Evolutionary conservation across 306 rosid species (phyloP).

Genomic region (Lablab purpureus): DNA sequence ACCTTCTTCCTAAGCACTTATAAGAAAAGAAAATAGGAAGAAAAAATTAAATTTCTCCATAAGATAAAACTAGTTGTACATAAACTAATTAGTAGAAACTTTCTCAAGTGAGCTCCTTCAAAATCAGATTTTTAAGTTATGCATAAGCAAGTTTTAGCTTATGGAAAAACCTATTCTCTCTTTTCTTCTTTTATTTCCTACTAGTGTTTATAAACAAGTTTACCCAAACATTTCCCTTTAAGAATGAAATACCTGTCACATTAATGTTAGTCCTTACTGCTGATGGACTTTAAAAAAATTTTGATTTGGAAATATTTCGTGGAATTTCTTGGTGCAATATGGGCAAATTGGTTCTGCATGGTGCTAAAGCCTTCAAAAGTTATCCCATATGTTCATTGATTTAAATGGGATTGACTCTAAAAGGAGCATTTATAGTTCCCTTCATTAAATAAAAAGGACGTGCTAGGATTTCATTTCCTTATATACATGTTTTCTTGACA

Average conservation of each 20-base stretch:
- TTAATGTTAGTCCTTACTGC: slow-evolving; percentile 16
- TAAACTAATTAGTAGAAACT: too few relatives aligned
- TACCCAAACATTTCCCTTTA: not conserved
- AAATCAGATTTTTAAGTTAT: too few relatives aligned
- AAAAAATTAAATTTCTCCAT: too few relatives aligned
- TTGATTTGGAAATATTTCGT: slow-evolving; percentile 6
- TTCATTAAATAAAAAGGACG: not conserved
- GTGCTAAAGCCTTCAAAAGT: slow-evolving; percentile 36
- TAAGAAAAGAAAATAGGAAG: too few relatives aligned
- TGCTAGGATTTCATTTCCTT: slow-evolving; percentile 24
- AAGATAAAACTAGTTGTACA: too few relatives aligned
- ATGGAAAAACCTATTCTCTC: too few relatives aligned
- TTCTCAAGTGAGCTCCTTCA: too few relatives aligned
- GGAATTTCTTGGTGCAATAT: slow-evolving; percentile 4
- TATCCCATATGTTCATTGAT: not conserved
- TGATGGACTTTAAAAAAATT: not conserved
- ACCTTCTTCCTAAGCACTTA: too few relatives aligned
- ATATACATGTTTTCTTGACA: not conserved
- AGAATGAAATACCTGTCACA: slow-evolving; percentile 5
- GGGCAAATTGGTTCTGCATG: slow-evolving; percentile 5
- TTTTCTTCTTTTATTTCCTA: too few relatives aligned
- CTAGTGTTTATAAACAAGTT: too few relatives aligned
- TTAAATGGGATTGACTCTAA: not conserved
- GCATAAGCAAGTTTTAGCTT: too few relatives aligned
- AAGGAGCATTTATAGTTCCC: slow-evolving; percentile 27